phyloP scores from a whole-genome alignment of 768 basidiomycete genomes.

The Podaxis pistillaris region DNA sequence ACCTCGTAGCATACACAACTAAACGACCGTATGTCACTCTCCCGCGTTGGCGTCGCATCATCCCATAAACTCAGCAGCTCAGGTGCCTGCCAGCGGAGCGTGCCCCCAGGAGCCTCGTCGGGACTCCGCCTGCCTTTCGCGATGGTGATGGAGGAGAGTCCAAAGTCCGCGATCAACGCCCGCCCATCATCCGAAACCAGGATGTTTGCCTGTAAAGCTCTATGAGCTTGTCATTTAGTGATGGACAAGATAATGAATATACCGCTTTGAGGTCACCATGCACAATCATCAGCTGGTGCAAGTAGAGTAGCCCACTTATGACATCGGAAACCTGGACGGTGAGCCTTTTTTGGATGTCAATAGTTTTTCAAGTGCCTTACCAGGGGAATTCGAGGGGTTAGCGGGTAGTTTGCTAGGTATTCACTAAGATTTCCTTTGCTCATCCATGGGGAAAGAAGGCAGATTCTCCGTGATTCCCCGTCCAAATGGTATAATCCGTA shows the following conservation, averaged over 20 bases:
- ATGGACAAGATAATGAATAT: neutral
- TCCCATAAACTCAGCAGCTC: neutral
- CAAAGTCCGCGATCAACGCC: neutral
- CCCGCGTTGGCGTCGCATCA: neutral
- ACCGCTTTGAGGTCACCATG: neutral
- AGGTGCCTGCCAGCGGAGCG: neutral
- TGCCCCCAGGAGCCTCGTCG: neutral
- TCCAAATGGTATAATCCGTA: neutral
- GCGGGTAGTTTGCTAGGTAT: neutral
- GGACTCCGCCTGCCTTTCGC: neutral
- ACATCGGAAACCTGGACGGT: neutral
- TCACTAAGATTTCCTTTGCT: neutral
- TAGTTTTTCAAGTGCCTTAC: neutral
- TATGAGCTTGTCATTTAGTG: neutral
- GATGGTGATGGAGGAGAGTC: neutral
- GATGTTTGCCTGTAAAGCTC: neutral
- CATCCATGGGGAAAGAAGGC: neutral
- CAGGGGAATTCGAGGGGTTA: neutral
- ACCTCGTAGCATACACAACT: slow-evolving; percentile 9
- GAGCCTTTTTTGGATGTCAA: neutral
- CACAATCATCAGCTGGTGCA: neutral
- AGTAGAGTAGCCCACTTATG: neutral
- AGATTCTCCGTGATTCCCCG: neutral
- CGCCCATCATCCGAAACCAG: neutral
- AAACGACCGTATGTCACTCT: slow-evolving; percentile 6